These are phyloP conservation scores for Cutaneotrichosporon daszewskae DNA, from an alignment of 1,284 basidiomycete species.

Conservation along the genomic window DNA sequence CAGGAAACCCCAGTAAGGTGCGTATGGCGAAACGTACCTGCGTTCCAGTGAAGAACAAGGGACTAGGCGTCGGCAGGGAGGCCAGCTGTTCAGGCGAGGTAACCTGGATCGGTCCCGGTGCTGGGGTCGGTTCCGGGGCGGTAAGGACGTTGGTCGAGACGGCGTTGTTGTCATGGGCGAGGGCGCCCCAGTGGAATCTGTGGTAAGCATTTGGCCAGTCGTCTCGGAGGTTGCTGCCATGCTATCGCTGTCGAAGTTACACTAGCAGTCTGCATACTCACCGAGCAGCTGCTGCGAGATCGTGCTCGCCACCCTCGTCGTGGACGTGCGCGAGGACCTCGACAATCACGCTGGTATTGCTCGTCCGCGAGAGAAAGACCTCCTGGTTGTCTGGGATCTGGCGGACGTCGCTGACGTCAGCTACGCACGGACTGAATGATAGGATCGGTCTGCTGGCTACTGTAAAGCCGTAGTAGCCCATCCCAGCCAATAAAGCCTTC, in stretches of 20 bases:
- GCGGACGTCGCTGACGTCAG: slow-evolving; percentile 63
- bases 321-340: slow-evolving; percentile 77
- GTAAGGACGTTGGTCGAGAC: slow-evolving; percentile 50
- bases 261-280: slow-evolving; percentile 49
- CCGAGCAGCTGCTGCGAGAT: slow-evolving; percentile 61
- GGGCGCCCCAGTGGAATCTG: slow-evolving; percentile 84
- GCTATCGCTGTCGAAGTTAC: too few species aligned
- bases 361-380: slow-evolving; percentile 71
- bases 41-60: slow-evolving; percentile 59
- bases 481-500: too few species aligned
- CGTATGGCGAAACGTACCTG: too few species aligned
- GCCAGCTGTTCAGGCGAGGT: slow-evolving; percentile 11
- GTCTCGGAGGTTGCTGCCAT: too few species aligned
- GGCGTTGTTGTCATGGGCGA: slow-evolving; percentile 89
- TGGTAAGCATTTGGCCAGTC: too few species aligned
- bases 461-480: too few species aligned
- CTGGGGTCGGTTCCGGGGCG: slow-evolving; percentile 22
- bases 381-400: slow-evolving; percentile 98
- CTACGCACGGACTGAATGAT: too few species aligned
- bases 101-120: slow-evolving; percentile 8
- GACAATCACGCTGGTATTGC: slow-evolving; percentile 70
- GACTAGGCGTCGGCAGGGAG: slow-evolving; percentile 53
- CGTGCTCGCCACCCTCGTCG: slow-evolving; percentile 47
- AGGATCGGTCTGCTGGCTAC: too few species aligned
- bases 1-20: too few species aligned